Conservation (phyloP, 2,329 filamentous ascomycete genomes). For the Fusarium circinatum region DNA sequence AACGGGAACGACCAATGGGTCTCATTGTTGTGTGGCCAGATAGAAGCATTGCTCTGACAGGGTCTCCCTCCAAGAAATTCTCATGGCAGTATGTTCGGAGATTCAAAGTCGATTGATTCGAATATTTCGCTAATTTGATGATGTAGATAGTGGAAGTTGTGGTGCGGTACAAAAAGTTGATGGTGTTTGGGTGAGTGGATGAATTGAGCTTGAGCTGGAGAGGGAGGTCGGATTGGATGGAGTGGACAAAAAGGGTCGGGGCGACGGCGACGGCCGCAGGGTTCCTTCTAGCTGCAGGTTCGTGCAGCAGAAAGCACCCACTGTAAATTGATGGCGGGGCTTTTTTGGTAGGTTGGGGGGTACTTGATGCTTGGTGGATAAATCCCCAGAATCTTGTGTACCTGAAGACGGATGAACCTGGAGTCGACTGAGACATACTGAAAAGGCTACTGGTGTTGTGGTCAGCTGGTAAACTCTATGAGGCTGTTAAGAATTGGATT, state of each 20-base stretch:
- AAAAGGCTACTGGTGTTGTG: not conserved
- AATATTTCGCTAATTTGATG: slow-evolving; percentile 1
- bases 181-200: slow-evolving; percentile 30
- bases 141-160: slow-evolving; percentile 22
- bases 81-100: not conserved
- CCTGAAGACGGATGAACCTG: not conserved
- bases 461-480: not conserved
- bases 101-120: not conserved
- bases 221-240: slow-evolving; percentile 14
- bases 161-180: slow-evolving; percentile 18
- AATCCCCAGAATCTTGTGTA: slow-evolving; percentile 3
- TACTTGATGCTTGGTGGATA: slow-evolving; percentile 13
- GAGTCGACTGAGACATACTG: slow-evolving; percentile 4
- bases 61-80: not conserved
- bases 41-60: not conserved
- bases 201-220: slow-evolving; percentile 12
- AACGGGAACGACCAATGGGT: not conserved
- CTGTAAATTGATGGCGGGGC: slow-evolving; percentile 36
- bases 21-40: not conserved
- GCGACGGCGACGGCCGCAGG: slow-evolving; percentile 35
- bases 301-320: slow-evolving; percentile 16
- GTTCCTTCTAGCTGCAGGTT: slow-evolving; percentile 32
- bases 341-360: not conserved
- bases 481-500: not conserved
- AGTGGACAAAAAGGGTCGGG: slow-evolving; percentile 35